A percentile compares a stretch with the other conserved stretches of the same genome.
phyloP scores from a whole-genome alignment of 768 basidiomycete genomes.

The Boletus vinaceobasis region DNA sequence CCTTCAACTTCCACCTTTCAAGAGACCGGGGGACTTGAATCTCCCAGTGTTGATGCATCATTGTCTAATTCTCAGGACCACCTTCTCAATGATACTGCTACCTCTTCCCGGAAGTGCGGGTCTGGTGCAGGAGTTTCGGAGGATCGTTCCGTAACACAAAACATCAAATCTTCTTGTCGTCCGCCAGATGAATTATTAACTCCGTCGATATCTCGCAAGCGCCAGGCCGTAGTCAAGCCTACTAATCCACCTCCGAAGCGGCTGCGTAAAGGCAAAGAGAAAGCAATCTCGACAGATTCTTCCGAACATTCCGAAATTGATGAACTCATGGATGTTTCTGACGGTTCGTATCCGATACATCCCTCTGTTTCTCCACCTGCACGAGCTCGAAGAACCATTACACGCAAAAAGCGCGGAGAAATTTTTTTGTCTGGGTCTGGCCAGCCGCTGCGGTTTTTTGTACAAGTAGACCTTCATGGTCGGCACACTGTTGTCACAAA shows the following conservation, averaged over 20 bases:
- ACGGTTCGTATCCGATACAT: slow-evolving; percentile 6
- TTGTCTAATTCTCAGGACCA: slow-evolving; percentile 2
- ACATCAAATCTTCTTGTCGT: slow-evolving; percentile 1
- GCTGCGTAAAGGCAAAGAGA: slow-evolving; percentile 30
- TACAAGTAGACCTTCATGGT: slow-evolving; percentile 63
- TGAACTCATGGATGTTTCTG: slow-evolving; percentile 8
- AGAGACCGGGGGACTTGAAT: background rate
- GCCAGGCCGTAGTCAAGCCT: slow-evolving; percentile 14
- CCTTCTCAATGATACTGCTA: background rate
- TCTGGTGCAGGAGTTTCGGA: slow-evolving; percentile 7
- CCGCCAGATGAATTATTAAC: slow-evolving; percentile 4
- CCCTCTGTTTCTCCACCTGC: slow-evolving; percentile 16
- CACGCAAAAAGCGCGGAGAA: slow-evolving; percentile 23
- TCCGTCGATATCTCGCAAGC: slow-evolving; percentile 23
- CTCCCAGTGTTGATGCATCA: background rate
- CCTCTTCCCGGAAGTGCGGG: slow-evolving; percentile 3
- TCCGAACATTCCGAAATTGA: slow-evolving; percentile 18
- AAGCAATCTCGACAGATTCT: slow-evolving; percentile 15
- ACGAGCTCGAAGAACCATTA: slow-evolving; percentile 11
- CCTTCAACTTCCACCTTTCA: slow-evolving; percentile 5
- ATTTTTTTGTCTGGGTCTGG: slow-evolving; percentile 47
- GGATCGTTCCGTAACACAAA: slow-evolving; percentile 4
- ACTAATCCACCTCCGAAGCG: slow-evolving; percentile 18
- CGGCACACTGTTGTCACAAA: slow-evolving; percentile 46
- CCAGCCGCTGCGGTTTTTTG: slow-evolving; percentile 51